These are phyloP conservation scores for Chimonanthus salicifolius DNA, from an alignment of 164 flowering plant genomes.

Conservation along the genomic window DNA sequence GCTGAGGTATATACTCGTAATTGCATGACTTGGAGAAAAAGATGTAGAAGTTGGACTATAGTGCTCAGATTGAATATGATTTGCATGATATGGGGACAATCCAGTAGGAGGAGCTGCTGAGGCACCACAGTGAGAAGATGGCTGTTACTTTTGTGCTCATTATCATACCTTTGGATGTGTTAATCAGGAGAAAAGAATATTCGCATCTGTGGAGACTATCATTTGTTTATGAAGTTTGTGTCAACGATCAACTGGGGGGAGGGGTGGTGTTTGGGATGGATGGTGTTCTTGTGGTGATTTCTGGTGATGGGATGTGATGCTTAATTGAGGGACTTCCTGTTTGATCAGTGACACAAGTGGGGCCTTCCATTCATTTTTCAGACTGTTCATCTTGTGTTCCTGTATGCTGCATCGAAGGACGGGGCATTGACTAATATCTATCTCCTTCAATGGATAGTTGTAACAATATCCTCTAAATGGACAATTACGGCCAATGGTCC, in stretches of 20 bases:
- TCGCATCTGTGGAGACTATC: constrained; percentile 77
- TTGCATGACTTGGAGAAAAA: constrained; percentile 52
- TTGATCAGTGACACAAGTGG: neutral
- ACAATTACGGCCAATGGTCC: neutral
- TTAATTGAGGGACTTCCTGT: neutral
- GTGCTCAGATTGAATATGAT: constrained; percentile 44
- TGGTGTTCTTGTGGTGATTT: constrained; percentile 71
- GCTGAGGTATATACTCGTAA: constrained; percentile 43
- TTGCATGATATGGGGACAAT: constrained; percentile 54
- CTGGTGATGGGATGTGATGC: constrained; percentile 39
- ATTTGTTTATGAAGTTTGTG: constrained; percentile 60
- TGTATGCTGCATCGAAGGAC: neutral
- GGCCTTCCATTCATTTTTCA: neutral
- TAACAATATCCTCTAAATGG: neutral
- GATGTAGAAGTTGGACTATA: constrained; percentile 49
- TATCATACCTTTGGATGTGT: constrained; percentile 40
- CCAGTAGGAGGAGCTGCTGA: constrained; percentile 50
- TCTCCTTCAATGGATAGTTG: neutral
- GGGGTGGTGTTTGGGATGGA: constrained; percentile 63
- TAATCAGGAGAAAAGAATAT: constrained; percentile 78
- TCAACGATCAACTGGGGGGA: constrained; percentile 45
- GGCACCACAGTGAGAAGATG: constrained; percentile 81
- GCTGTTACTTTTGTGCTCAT: constrained; percentile 67
- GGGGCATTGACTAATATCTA: neutral
- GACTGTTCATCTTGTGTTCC: neutral